Evolutionary conservation across 192 early-diverging fungal genomes (phyloP), one percentile per base, ranked within the genome.

Genomic region (Phlyctochytrium arcticum): DNA sequence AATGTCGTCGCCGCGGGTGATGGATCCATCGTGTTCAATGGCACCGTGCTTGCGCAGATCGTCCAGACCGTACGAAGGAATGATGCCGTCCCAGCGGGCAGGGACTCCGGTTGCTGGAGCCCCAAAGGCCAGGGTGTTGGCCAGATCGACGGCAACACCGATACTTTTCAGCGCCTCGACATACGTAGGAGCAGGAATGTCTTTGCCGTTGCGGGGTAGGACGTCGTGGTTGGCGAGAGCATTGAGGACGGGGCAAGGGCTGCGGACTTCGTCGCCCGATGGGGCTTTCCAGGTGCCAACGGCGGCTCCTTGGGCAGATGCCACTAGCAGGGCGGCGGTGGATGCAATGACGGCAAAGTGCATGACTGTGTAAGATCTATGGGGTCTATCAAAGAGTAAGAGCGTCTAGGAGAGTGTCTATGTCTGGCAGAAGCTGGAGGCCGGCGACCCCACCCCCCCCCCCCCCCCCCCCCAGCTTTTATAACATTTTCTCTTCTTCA

Each of bases 201-300:
- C 51, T 15, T 47, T 29, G n/a, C 64, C 64, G 29, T 21, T 19
- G 12, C 64, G 53, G 3, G 64, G 64, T 2, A 66, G 19, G 8
- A 66, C 33, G 36, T 54, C 64, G 54, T 66, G 64, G 55, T 66
- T 66, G 36, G 64, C 64, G 15, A 66, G 27, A 29, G 61, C 48
- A 39, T 63, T 63, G 30, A 63, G 48, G 27, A 54, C 21, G 3
- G 61, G 61, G 33, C 61, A 63, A 19, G 61, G 61, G 12, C n/a
- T 23, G 10, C 61, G 61, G 49, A 63, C 61, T 8, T 54, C 61
- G 36, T 15, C 29, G 3, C 15, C 23, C 3, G 24, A 17, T 27
- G 50, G 50, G 30, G 50, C 19, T 27, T 53, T 17, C 24, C 30
- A 53, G 23, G 50, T 15, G 30, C 19, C 19, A 5, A 53, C 30